These are phyloP conservation scores for Tubosaeta brunneosetosa DNA, from an alignment of 768 basidiomycete genomes.

Conservation along the genomic window DNA sequence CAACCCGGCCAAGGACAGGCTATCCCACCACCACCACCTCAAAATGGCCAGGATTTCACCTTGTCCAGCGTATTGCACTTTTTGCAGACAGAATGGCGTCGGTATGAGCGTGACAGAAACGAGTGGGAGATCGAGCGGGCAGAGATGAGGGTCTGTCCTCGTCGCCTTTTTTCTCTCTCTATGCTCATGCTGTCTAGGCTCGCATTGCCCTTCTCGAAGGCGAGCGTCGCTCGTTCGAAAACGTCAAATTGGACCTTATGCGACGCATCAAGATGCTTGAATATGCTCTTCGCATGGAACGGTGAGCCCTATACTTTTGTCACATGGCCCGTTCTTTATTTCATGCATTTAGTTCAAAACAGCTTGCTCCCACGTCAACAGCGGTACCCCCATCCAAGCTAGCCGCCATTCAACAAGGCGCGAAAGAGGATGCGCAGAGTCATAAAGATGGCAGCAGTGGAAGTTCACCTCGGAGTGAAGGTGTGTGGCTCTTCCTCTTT, in stretches of 20 bases:
- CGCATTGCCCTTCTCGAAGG: slow-evolving; percentile 97
- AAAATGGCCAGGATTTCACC: slow-evolving; percentile 88
- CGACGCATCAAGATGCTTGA: slow-evolving; percentile 99
- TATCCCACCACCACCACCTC: slow-evolving; percentile 72
- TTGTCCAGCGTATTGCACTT: slow-evolving; percentile 95
- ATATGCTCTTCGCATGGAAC: slow-evolving; percentile 92
- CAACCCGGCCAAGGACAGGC: slow-evolving; percentile 51
- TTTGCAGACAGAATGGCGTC: slow-evolving; percentile 95
- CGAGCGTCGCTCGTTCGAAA: slow-evolving; percentile 94
- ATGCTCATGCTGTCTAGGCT: slow-evolving; percentile 50
- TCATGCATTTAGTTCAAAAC: slow-evolving; percentile 60
- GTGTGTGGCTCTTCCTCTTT: slow-evolving; percentile 33
- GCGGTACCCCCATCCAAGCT: slow-evolving; percentile 64
- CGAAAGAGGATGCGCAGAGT: slow-evolving; percentile 69
- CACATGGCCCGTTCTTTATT: slow-evolving; percentile 4
- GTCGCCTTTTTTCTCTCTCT: not conserved
- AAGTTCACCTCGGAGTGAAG: slow-evolving; percentile 84
- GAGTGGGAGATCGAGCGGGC: slow-evolving; percentile 99
- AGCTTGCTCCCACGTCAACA: slow-evolving; percentile 54
- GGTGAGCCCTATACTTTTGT: slow-evolving; percentile 49
- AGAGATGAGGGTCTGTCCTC: slow-evolving; percentile 83
- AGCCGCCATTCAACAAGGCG: slow-evolving; percentile 52
- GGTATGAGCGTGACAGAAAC: slow-evolving; percentile 97
- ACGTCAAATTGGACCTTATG: slow-evolving; percentile 92
- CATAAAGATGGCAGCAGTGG: slow-evolving; percentile 76